phyloP scores from a whole-genome alignment of 768 basidiomycete species.

The Lentinula sp. region DNA sequence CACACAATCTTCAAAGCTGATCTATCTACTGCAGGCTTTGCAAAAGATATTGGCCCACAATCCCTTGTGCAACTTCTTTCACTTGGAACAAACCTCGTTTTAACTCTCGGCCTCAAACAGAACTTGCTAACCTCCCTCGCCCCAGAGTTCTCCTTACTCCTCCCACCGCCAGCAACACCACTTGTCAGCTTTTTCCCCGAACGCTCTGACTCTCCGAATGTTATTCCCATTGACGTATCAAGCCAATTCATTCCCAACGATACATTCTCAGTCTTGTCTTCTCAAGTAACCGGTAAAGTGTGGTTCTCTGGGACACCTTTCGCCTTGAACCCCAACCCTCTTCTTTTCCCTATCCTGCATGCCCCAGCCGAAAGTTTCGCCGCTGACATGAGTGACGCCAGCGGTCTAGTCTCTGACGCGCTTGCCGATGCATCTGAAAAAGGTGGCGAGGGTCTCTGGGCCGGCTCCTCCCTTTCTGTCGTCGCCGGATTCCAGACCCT shows the following conservation, averaged over 20 bases:
- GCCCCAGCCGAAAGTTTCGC: slow-evolving; percentile 76
- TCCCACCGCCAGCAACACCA: slow-evolving; percentile 78
- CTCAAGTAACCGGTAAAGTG: slow-evolving; percentile 46
- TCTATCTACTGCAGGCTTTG: slow-evolving; percentile 40
- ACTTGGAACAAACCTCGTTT: slow-evolving; percentile 73
- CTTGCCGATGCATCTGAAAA: slow-evolving; percentile 68
- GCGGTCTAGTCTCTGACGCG: slow-evolving; percentile 52
- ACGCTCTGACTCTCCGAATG: slow-evolving; percentile 53
- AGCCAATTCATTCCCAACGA: slow-evolving; percentile 31
- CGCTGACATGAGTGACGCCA: slow-evolving; percentile 41
- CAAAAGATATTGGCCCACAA: slow-evolving; percentile 77
- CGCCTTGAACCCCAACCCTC: slow-evolving; percentile 65
- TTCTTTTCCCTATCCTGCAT: slow-evolving; percentile 74
- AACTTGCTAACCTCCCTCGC: slow-evolving; percentile 73
- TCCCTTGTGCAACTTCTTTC: slow-evolving; percentile 66
- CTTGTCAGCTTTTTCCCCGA: slow-evolving; percentile 84
- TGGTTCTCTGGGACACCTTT: slow-evolving; percentile 75
- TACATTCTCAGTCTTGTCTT: slow-evolving; percentile 8
- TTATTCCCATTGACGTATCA: slow-evolving; percentile 60
- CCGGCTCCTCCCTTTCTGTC: slow-evolving; percentile 68
- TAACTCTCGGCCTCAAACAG: slow-evolving; percentile 74
- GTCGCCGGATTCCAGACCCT: slow-evolving; percentile 88
- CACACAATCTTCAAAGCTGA: slow-evolving; percentile 2
- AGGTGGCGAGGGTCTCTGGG: slow-evolving; percentile 77
- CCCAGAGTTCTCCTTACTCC: slow-evolving; percentile 86